Percentiles rank a stretch among this genome's conserved stretches.
Conservation (phyloP, 306 rosid species). For the Cucumis cinereus region DNA sequence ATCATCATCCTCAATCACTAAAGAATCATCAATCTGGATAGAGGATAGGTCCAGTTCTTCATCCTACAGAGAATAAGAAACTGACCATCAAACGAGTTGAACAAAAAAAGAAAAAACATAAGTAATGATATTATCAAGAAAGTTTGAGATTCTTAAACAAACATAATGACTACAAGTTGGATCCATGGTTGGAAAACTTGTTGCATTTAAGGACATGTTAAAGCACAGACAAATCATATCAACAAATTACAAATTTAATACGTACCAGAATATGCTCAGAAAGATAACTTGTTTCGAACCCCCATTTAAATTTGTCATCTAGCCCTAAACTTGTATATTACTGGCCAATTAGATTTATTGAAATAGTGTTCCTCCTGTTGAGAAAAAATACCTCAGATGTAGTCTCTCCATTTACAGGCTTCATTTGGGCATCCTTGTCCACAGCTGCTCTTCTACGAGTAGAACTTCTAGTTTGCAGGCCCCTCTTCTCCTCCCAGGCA, state of each 20-base stretch:
- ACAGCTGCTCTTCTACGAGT: constrained; percentile 74
- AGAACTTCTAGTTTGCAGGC: constrained; percentile 91
- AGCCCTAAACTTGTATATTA: neutral
- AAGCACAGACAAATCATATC: neutral
- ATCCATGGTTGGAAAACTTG: neutral
- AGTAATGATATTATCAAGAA: neutral
- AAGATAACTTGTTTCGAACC: neutral
- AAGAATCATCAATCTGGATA: constrained; percentile 84
- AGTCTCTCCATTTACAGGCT: constrained; percentile 71
- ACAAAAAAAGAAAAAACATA: neutral
- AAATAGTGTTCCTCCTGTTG: neutral
- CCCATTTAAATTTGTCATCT: neutral
- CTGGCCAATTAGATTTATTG: neutral
- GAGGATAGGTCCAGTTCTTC: constrained; percentile 86
- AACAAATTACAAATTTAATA: neutral
- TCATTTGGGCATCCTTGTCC: constrained; percentile 71
- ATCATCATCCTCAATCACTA: constrained; percentile 94
- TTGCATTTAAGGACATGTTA: neutral
- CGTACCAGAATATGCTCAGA: too few relatives aligned
- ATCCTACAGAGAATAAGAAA: constrained; percentile 37
- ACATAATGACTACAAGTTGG: neutral
- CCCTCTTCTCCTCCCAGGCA: constrained; percentile 70
- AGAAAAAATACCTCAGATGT: constrained; percentile 80
- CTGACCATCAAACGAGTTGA: neutral
- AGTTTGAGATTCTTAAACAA: neutral